Conservation (phyloP, 75 land plant genomes). For the Ceratopteris richardii region DNA sequence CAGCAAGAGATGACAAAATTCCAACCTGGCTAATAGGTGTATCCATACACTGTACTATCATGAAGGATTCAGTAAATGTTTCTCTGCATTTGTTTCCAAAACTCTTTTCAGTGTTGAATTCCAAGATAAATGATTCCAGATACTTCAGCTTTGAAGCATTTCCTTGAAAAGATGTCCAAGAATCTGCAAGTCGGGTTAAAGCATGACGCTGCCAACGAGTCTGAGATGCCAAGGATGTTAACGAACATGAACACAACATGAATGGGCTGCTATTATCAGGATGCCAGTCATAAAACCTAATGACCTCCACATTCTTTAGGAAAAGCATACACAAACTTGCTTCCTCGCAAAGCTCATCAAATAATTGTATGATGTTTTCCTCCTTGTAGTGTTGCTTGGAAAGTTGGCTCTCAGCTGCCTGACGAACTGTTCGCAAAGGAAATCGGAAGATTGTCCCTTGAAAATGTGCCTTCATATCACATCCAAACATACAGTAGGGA, state of each 20-base stretch:
- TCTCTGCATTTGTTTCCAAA: constrained; percentile 13
- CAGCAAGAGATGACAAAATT: constrained; percentile 55
- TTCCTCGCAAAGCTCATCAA: constrained; percentile 61
- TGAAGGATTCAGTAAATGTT: constrained; percentile 34
- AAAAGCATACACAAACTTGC: constrained; percentile 67
- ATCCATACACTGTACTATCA: constrained; percentile 76
- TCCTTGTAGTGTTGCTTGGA: constrained; percentile 69
- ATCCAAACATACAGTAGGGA: constrained; percentile 86
- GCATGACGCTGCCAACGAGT: constrained; percentile 63
- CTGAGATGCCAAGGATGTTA: constrained; percentile 38
- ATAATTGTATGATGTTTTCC: constrained; percentile 59
- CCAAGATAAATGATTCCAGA: constrained; percentile 47
- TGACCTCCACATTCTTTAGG: constrained; percentile 54
- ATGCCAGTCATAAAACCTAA: constrained; percentile 88
- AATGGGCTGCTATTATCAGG: constrained; percentile 32
- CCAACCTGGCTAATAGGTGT: constrained; percentile 64
- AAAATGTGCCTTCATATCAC: constrained; percentile 79
- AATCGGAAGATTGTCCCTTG: constrained; percentile 87
- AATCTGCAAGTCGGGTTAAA: constrained; percentile 55
- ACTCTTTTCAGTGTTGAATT: constrained; percentile 43
- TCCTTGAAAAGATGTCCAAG: constrained; percentile 6
- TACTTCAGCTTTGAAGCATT: constrained; percentile 6
- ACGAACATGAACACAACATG: constrained; percentile 49
- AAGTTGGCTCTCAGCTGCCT: constrained; percentile 70
- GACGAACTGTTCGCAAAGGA: constrained; percentile 73